Evolutionary conservation across 176 grass and related monocot species (phyloP).

Genomic region (Musa schizocarpa): DNA sequence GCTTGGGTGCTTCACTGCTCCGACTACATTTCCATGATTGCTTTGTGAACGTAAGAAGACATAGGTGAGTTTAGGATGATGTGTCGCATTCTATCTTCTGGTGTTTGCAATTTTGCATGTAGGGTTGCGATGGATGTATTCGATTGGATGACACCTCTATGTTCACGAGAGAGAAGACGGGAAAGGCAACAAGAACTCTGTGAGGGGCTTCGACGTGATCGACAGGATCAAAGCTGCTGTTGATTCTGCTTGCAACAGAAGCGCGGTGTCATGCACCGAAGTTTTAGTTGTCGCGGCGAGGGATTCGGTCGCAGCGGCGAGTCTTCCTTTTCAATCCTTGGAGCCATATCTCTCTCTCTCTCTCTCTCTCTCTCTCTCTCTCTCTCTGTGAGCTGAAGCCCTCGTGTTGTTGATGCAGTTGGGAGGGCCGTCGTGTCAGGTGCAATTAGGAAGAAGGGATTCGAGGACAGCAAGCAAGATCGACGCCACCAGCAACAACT

Average conservation of each 20-base stretch:
- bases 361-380: too few species aligned
- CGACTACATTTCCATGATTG: slow-evolving; percentile 86
- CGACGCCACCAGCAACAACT: slow-evolving; percentile 61
- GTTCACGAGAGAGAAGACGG: slow-evolving; percentile 71
- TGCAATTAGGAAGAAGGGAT: slow-evolving; percentile 57
- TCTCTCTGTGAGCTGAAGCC: too few species aligned
- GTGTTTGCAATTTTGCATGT: background rate
- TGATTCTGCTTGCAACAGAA: slow-evolving; percentile 44
- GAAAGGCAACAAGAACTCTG: slow-evolving; percentile 57
- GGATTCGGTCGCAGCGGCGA: slow-evolving; percentile 60
- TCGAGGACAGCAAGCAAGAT: slow-evolving; percentile 49
- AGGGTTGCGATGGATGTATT: slow-evolving; percentile 85
- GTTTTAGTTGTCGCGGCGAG: slow-evolving; percentile 51
- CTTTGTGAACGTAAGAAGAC: slow-evolving; percentile 43
- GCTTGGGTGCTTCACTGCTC: slow-evolving; percentile 79
- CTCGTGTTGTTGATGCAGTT: slow-evolving; percentile 25
- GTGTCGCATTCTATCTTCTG: background rate
- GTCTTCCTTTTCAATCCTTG: background rate
- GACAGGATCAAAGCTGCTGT: slow-evolving; percentile 62
- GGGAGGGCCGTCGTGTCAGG: slow-evolving; percentile 50
- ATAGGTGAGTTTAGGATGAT: background rate
- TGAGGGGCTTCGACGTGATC: slow-evolving; percentile 59
- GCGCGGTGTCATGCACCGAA: slow-evolving; percentile 69
- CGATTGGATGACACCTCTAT: slow-evolving; percentile 69
- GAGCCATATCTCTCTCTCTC: too few species aligned